These are phyloP conservation scores for Escovopsis sp. DNA, from an alignment of 2,329 filamentous ascomycete genomes.

Conservation along the genomic window DNA sequence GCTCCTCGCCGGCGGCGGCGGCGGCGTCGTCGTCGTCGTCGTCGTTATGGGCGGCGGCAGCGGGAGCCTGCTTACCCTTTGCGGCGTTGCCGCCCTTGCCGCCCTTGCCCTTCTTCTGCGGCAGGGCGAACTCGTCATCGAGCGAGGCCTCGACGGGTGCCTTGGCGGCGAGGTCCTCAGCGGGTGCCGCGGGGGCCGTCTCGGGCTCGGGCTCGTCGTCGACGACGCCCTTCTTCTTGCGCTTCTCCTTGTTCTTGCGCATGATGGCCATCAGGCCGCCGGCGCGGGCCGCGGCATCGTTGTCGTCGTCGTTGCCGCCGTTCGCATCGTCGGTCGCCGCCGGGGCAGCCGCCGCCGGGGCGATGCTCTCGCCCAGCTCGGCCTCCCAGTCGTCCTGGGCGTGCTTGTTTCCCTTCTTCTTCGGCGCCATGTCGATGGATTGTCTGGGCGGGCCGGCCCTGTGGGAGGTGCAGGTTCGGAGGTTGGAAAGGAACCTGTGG, in stretches of 20 bases:
- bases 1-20: conserved; percentile 26
- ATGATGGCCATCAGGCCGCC: conserved; percentile 67
- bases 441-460: not conserved
- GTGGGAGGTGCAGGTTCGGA: not conserved
- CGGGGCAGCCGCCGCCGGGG: conserved; percentile 37
- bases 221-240: conserved; percentile 77
- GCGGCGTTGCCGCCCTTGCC: conserved; percentile 19
- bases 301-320: conserved; percentile 27
- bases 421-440: conserved; percentile 59
- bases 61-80: conserved; percentile 26
- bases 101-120: conserved; percentile 60
- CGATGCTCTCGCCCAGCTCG: conserved; percentile 67
- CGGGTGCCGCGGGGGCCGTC: conserved; percentile 7
- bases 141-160: conserved; percentile 62
- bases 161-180: conserved; percentile 39
- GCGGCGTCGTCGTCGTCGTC: conserved; percentile 32
- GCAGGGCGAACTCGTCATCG: conserved; percentile 64
- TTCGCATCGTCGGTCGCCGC: conserved; percentile 27
- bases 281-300: conserved; percentile 38
- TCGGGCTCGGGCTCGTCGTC: conserved; percentile 46
- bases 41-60: conserved; percentile 21
- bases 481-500: not conserved
- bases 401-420: conserved; percentile 82
- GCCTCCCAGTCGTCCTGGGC: conserved; percentile 88
- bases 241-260: conserved; percentile 71